phyloP scores from a whole-genome alignment of 345 rosid species.

The Dipteronia sinensis region DNA sequence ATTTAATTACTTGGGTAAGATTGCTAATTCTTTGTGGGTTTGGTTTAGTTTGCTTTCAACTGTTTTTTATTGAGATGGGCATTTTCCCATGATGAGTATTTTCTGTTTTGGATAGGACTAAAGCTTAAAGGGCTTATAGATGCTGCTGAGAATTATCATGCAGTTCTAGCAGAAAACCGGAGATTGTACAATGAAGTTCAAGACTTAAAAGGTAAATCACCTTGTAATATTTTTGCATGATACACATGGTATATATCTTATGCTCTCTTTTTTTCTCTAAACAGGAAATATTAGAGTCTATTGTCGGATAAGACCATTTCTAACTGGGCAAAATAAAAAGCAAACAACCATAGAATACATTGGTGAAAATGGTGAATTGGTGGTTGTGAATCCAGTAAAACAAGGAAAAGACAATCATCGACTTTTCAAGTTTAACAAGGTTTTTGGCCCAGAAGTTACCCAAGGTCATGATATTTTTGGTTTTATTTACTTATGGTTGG shows the following conservation, averaged over 20 bases:
- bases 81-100: constrained; percentile 10
- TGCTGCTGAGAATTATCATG: constrained; percentile 85
- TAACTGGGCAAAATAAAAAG: constrained; percentile 74
- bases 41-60: constrained; percentile 16
- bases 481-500: not conserved
- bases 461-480: constrained; percentile 60
- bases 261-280: constrained; percentile 16
- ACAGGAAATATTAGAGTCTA: constrained; percentile 96
- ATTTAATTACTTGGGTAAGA: constrained; percentile 64
- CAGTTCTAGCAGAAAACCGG: constrained; percentile 81
- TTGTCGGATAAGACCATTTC: constrained; percentile 94
- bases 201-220: constrained; percentile 84
- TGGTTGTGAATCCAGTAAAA: constrained; percentile 79
- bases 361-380: constrained; percentile 92
- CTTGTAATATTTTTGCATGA: constrained; percentile 15
- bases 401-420: constrained; percentile 78
- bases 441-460: constrained; percentile 73
- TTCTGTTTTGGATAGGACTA: constrained; percentile 45
- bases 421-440: constrained; percentile 89
- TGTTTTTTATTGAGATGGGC: constrained; percentile 18
- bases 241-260: constrained; percentile 22
- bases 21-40: constrained; percentile 16
- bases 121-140: constrained; percentile 80
- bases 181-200: constrained; percentile 92
- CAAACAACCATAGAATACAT: constrained; percentile 73